Percentiles rank a stretch among this genome's conserved stretches.
Conservation (phyloP, 2,329 filamentous ascomycete species). For the Colletotrichum tofieldiae region DNA sequence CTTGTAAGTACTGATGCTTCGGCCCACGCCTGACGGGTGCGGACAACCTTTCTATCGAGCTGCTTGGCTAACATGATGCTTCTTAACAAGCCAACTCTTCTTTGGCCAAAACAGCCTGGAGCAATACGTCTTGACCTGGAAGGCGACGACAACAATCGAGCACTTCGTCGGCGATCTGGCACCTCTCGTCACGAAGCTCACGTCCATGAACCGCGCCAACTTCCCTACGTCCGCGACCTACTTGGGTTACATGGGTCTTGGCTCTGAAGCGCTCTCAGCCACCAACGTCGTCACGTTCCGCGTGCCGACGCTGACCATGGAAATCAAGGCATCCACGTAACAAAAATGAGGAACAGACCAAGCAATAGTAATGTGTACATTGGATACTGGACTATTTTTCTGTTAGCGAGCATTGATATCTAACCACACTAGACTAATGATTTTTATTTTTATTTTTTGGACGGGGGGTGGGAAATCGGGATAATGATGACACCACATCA, state of each 20-base stretch:
- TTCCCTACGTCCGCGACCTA: constrained; percentile 61
- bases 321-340: constrained; percentile 43
- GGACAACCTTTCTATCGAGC: background rate
- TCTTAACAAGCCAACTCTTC: constrained; percentile 58
- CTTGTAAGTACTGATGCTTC: constrained; percentile 55
- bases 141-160: constrained; percentile 53
- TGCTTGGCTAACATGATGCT: background rate
- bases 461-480: constrained; percentile 6
- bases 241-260: constrained; percentile 67
- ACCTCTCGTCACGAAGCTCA: constrained; percentile 60
- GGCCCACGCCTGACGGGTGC: background rate
- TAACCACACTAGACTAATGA: constrained; percentile 42
- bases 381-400: constrained; percentile 11
- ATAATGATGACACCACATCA: constrained; percentile 33
- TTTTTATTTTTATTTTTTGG: background rate
- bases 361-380: constrained; percentile 36
- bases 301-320: constrained; percentile 57
- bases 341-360: constrained; percentile 2
- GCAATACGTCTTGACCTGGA: constrained; percentile 68
- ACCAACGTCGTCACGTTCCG: constrained; percentile 64
- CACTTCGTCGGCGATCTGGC: constrained; percentile 64
- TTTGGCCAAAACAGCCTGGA: constrained; percentile 55
- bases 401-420: constrained; percentile 42
- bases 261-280: constrained; percentile 65
- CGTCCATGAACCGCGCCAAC: constrained; percentile 50